Evolutionary conservation across 306 rosid genomes (phyloP).

Genomic region (Vigna trinervia): DNA sequence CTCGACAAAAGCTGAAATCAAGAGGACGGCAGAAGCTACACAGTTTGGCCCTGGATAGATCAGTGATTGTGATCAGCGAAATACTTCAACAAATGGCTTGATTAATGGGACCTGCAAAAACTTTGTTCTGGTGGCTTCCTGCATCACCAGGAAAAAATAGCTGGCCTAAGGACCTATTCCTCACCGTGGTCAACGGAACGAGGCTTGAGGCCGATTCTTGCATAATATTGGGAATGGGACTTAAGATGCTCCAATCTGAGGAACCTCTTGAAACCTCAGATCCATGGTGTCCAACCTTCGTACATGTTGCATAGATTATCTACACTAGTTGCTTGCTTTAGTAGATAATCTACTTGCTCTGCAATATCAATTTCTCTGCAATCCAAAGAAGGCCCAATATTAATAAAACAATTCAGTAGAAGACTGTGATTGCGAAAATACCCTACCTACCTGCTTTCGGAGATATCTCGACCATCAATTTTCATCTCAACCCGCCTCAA

Average conservation of each 20-base stretch:
- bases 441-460: slow-evolving; percentile 83
- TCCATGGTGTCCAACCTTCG: slow-evolving; percentile 99
- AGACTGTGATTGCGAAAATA: slow-evolving; percentile 46
- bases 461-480: slow-evolving; percentile 80
- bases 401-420: slow-evolving; percentile 30
- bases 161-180: slow-evolving; percentile 37
- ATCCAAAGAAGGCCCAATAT: slow-evolving; percentile 48
- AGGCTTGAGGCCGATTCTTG: slow-evolving; percentile 41
- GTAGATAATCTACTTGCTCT: slow-evolving; percentile 93
- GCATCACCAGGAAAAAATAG: slow-evolving; percentile 28
- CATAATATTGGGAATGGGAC: slow-evolving; percentile 36
- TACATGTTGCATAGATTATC: slow-evolving; percentile 98
- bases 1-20: slow-evolving; percentile 39
- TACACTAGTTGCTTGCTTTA: slow-evolving; percentile 91
- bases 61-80: slow-evolving; percentile 30
- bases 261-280: slow-evolving; percentile 65
- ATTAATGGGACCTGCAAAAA: slow-evolving; percentile 36
- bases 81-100: slow-evolving; percentile 40
- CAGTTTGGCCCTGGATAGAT: slow-evolving; percentile 35
- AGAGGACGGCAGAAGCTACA: slow-evolving; percentile 43
- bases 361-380: slow-evolving; percentile 76
- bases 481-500: slow-evolving; percentile 89
- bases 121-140: slow-evolving; percentile 32
- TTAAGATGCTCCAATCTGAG: slow-evolving; percentile 41
- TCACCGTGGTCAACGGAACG: slow-evolving; percentile 33